Evolutionary conservation across 345 rosid genomes (phyloP).

Genomic region (Punica granatum): DNA sequence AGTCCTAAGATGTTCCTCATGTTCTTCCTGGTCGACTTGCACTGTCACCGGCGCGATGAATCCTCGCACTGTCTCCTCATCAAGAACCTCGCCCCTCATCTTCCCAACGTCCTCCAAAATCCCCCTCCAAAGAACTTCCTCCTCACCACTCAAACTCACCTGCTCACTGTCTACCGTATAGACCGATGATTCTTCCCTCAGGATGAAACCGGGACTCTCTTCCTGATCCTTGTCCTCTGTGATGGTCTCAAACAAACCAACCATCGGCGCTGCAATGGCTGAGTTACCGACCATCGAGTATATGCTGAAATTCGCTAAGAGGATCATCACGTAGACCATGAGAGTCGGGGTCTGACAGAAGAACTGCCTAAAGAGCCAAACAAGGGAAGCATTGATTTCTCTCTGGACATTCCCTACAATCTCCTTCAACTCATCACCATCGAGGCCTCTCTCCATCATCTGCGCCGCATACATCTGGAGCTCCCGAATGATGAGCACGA

Average conservation of each 20-base stretch:
- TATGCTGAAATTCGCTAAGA: slow-evolving; percentile 56
- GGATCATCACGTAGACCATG: slow-evolving; percentile 66
- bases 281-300: slow-evolving; percentile 42
- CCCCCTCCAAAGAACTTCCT: slow-evolving; percentile 41
- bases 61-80: slow-evolving; percentile 23
- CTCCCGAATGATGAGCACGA: slow-evolving; percentile 62
- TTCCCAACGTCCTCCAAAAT: slow-evolving; percentile 41
- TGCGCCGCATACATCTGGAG: slow-evolving; percentile 47
- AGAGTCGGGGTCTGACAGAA: slow-evolving; percentile 61
- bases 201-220: too few relatives aligned
- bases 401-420: slow-evolving; percentile 30
- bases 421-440: slow-evolving; percentile 34
- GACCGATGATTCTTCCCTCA: neutral
- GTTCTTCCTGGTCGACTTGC: slow-evolving; percentile 36
- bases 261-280: slow-evolving; percentile 9
- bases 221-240: neutral
- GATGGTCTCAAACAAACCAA: neutral
- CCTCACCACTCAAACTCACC: slow-evolving; percentile 16
- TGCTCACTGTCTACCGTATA: neutral
- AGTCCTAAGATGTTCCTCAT: slow-evolving; percentile 36
- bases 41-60: slow-evolving; percentile 33
- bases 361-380: slow-evolving; percentile 65
- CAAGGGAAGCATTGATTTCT: slow-evolving; percentile 48
- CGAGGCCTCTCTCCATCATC: slow-evolving; percentile 22
- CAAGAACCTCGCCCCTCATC: slow-evolving; percentile 30